Percentiles rank a stretch among this genome's conserved stretches.
phyloP scores from a whole-genome alignment of 1,139 yeast species.

The Tardiomyces blankii region DNA sequence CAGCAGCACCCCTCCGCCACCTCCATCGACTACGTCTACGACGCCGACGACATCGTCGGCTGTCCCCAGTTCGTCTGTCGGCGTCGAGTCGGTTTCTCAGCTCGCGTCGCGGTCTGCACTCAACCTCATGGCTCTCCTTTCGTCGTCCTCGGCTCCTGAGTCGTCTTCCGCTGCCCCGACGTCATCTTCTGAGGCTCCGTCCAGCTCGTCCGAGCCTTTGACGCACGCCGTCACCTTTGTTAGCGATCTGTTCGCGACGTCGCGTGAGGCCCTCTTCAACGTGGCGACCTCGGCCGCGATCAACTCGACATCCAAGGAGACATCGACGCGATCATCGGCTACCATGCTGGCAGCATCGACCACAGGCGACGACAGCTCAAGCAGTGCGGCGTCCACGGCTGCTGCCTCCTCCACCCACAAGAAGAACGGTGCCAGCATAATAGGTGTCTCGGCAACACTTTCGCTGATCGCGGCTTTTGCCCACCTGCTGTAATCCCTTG shows the following conservation, averaged over 20 bases:
- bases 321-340: not conserved
- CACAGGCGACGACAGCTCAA: not conserved
- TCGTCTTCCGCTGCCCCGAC: constrained; percentile 6
- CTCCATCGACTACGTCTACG: constrained; percentile 5
- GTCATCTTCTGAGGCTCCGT: constrained; percentile 3
- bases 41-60: constrained; percentile 1
- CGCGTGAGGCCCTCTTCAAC: constrained; percentile 17
- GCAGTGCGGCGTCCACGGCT: not conserved
- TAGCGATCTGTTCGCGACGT: constrained; percentile 9
- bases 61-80: not conserved
- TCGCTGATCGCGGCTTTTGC: too few species aligned
- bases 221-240: constrained; percentile 3
- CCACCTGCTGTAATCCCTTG: too few species aligned
- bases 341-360: not conserved
- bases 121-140: not conserved
- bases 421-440: not conserved
- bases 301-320: not conserved
- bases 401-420: not conserved
- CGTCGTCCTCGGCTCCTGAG: not conserved
- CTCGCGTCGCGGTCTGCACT: not conserved
- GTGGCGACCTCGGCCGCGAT: constrained; percentile 6
- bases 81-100: not conserved
- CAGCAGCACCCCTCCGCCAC: constrained; percentile 10
- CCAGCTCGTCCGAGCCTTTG: not conserved
- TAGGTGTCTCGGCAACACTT: too few species aligned